phyloP scores from a whole-genome alignment of 768 basidiomycete species.

The Paxillus rubicundulus region DNA sequence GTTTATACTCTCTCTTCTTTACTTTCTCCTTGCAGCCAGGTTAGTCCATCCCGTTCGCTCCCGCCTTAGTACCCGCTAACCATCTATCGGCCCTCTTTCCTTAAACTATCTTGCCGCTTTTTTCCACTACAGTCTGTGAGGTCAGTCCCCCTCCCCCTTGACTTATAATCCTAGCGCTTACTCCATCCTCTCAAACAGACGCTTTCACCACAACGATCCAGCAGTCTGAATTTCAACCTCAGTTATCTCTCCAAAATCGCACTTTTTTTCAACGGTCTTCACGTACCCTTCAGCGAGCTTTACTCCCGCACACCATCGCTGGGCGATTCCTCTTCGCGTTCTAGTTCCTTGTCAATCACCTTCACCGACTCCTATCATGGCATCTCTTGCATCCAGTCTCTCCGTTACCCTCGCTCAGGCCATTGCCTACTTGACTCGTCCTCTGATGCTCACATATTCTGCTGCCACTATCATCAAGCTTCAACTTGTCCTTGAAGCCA shows the following conservation, averaged over 20 bases:
- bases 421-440: slow-evolving; percentile 69
- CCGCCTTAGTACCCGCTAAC: slow-evolving; percentile 9
- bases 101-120: background rate
- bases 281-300: slow-evolving; percentile 25
- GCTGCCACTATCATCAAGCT: slow-evolving; percentile 64
- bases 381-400: slow-evolving; percentile 48
- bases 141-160: slow-evolving; percentile 4
- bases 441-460: slow-evolving; percentile 57
- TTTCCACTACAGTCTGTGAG: slow-evolving; percentile 26
- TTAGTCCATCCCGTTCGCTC: slow-evolving; percentile 6
- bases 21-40: slow-evolving; percentile 28
- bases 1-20: slow-evolving; percentile 8
- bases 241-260: slow-evolving; percentile 8
- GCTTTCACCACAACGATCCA: slow-evolving; percentile 15
- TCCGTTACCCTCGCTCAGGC: slow-evolving; percentile 70
- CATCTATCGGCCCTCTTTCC: slow-evolving; percentile 2
- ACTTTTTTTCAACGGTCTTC: slow-evolving; percentile 22
- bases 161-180: background rate
- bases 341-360: slow-evolving; percentile 9
- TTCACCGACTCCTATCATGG: slow-evolving; percentile 13
- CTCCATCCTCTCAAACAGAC: slow-evolving; percentile 2
- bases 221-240: slow-evolving; percentile 27
- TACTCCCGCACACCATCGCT: slow-evolving; percentile 30
- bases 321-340: slow-evolving; percentile 31
- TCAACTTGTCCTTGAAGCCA: slow-evolving; percentile 68